Base-by-base conservation (phyloP, 1,284 basidiomycete genomes). In the Leccinum pallidistipes region DNA sequence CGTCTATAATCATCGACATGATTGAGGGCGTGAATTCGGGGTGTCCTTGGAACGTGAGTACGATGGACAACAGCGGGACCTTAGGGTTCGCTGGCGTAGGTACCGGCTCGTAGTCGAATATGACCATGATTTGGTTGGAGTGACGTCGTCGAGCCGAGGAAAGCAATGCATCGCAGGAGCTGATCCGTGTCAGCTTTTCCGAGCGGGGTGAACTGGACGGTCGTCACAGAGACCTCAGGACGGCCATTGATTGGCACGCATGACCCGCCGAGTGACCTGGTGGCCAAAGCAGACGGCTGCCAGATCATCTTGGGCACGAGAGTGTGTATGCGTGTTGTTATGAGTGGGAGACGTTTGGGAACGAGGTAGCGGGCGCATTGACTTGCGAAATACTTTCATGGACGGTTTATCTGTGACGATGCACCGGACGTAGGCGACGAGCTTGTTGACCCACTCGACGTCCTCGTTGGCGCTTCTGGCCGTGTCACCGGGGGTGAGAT, bases 211-310 rank as follows among this genome's bases (percentile, higher is more conserved):
- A 95, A 81, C 27, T 81, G 72, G n/a, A 94, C 64, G 8, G 79
- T 74, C 0, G 85, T 87, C 2, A 31, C 29, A 1, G 34, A 12
- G 34, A 34, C 5, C 12, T 34, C 34, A 34, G 34, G 14, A 6
- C 34, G 34, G 12, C 34, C 34, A 12, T 34, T 34, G 69, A 92
- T 94, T 18, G 79, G 83, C 6, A 87, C 84, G 60, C 89, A 91
- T 56, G 79, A 73, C 11, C 84, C 87, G 5, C 92, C 21, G 18
- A 21, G 27, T 8, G 65, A 95, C 89, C 69, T 96, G 94, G 73
- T 95, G 94, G 0, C 94, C 94, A 67, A 94, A 96, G 74, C 94
- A 95, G 62, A 95, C 91, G 34, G 12, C 34, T 34, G 34, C 34
- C 12, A 34, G 34, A 27, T 27, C 27, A 34, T 34, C 34, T 2